A percentile compares a stretch with the other conserved stretches of the same genome.
These are phyloP conservation scores for Amylostereum chailletii DNA, from an alignment of 1,284 basidiomycete species.

Conservation along the genomic window DNA sequence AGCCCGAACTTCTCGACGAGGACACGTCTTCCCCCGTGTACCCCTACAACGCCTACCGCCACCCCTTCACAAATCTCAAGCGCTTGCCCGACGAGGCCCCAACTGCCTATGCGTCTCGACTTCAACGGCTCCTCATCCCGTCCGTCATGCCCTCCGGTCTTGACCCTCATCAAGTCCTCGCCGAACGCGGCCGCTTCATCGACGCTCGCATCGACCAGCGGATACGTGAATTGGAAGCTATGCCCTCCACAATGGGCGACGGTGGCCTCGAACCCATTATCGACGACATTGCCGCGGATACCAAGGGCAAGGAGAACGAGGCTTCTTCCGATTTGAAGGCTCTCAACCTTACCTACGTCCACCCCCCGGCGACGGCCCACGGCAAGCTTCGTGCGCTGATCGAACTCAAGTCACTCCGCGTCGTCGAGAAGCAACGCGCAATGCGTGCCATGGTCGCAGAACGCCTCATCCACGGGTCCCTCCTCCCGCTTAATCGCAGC, in stretches of 20 bases:
- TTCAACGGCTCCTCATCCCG: slow-evolving; percentile 80
- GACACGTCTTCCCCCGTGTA: slow-evolving; percentile 79
- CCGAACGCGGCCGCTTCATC: slow-evolving; percentile 88
- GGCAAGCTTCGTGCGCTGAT: slow-evolving; percentile 88
- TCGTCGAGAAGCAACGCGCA: slow-evolving; percentile 85
- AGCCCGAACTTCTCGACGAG: slow-evolving; percentile 70
- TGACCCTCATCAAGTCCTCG: slow-evolving; percentile 85
- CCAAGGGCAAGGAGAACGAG: slow-evolving; percentile 38
- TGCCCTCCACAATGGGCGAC: slow-evolving; percentile 80
- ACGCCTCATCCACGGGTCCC: slow-evolving; percentile 83
- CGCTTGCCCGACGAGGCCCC: slow-evolving; percentile 53
- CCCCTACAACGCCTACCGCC: slow-evolving; percentile 91
- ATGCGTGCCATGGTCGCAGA: slow-evolving; percentile 84
- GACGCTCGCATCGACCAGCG: slow-evolving; percentile 88
- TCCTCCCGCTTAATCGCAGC: slow-evolving; percentile 84
- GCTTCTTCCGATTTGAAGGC: slow-evolving; percentile 25
- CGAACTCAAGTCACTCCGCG: slow-evolving; percentile 88
- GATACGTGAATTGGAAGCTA: slow-evolving; percentile 78
- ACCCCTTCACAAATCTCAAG: slow-evolving; percentile 77
- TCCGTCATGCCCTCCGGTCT: slow-evolving; percentile 90
- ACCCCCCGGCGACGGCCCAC: slow-evolving; percentile 50
- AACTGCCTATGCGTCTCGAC: slow-evolving; percentile 54
- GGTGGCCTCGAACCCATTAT: slow-evolving; percentile 58
- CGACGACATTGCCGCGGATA: slow-evolving; percentile 30
- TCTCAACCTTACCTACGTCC: slow-evolving; percentile 23